These are phyloP conservation scores for Thelonectria olida DNA, from an alignment of 2,329 filamentous ascomycete species.

Conservation along the genomic window DNA sequence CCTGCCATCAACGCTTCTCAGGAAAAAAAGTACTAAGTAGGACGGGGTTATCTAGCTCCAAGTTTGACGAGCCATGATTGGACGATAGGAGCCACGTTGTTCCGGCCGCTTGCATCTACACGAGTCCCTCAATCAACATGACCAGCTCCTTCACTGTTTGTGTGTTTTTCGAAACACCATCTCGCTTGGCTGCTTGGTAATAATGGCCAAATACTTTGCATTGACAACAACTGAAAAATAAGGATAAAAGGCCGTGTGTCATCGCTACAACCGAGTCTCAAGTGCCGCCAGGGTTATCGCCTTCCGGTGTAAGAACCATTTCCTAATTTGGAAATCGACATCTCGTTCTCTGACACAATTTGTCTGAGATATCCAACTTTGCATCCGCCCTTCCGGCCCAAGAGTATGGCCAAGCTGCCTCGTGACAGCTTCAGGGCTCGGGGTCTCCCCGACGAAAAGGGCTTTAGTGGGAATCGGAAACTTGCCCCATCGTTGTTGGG, in stretches of 20 bases:
- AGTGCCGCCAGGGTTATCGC: slow-evolving; percentile 30
- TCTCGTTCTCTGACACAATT: slow-evolving; percentile 16
- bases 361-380: slow-evolving; percentile 7
- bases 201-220: neutral
- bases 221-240: slow-evolving; percentile 4
- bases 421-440: too few species aligned
- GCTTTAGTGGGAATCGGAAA: slow-evolving; percentile 4
- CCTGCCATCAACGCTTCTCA: slow-evolving; percentile 17
- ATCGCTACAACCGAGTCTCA: slow-evolving; percentile 31
- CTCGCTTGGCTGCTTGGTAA: neutral
- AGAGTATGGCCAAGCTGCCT: neutral
- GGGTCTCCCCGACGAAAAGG: slow-evolving; percentile 4
- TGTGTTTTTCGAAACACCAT: too few species aligned
- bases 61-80: slow-evolving; percentile 30
- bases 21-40: slow-evolving; percentile 37
- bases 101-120: slow-evolving; percentile 35
- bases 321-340: slow-evolving; percentile 24
- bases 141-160: too few species aligned
- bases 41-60: slow-evolving; percentile 12
- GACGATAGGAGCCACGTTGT: slow-evolving; percentile 36
- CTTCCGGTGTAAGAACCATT: slow-evolving; percentile 25
- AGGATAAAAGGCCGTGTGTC: slow-evolving; percentile 15
- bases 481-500: slow-evolving; percentile 18
- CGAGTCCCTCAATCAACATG: too few species aligned
- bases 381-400: neutral